Evolutionary conservation across 768 basidiomycete genomes (phyloP).

Genomic region (Cubamyces sp.): DNA sequence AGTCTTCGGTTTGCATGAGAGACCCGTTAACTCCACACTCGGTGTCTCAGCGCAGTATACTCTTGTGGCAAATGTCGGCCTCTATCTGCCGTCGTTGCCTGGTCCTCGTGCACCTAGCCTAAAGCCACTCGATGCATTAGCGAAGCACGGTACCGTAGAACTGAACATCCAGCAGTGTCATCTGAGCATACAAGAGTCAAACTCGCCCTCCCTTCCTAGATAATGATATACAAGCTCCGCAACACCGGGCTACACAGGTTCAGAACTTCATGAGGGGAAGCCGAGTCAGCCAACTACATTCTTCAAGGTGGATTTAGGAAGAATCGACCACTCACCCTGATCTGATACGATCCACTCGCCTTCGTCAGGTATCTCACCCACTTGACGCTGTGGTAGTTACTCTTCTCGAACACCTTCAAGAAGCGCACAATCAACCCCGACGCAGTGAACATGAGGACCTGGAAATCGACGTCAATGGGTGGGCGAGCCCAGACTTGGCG

Average conservation of each 20-base stretch:
- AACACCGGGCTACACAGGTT: no score
- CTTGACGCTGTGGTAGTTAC: slow-evolving; percentile 91
- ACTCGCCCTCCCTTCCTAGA: no score
- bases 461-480: slow-evolving; percentile 98
- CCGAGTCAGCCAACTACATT: background rate
- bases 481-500: slow-evolving; percentile 98
- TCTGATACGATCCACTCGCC: slow-evolving; percentile 91
- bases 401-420: slow-evolving; percentile 97
- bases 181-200: no score
- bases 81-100: no score
- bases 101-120: no score
- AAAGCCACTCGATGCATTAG: no score
- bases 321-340: slow-evolving; percentile 58
- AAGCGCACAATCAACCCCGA: slow-evolving; percentile 96
- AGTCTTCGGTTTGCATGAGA: background rate
- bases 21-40: no score
- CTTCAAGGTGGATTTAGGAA: background rate
- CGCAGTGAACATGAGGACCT: slow-evolving; percentile 98
- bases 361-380: slow-evolving; percentile 97
- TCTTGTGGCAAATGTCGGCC: no score
- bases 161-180: no score
- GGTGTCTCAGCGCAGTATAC: no score
- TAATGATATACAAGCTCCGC: no score
- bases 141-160: no score
- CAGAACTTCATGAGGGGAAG: background rate